Base-by-base conservation (phyloP, 1,284 basidiomycete species). In the Ustilago nuda region DNA sequence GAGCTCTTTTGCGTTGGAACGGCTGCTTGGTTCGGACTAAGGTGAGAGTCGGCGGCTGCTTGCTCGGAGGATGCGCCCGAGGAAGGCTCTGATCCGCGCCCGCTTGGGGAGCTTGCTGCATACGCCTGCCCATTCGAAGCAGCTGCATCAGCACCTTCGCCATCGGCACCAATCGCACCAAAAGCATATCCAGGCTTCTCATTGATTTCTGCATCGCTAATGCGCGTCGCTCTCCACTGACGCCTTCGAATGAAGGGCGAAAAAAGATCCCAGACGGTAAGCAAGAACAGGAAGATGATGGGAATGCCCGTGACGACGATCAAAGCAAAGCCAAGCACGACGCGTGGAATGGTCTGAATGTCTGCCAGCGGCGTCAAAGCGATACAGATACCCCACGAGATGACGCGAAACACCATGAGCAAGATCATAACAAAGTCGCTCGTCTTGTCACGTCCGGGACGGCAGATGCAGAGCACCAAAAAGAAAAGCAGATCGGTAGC, bases 261-360 rank as follows among this genome's bases (percentile, higher is more conserved):
- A 33, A 81, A 19, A 1, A 81, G 58, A 60, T 83, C 83, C 63
- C 69, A 78, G 6, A 83, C 53, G 11, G 82, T 80, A 37, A 82
- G 41, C 15, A 82, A 61, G 62, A 85, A 81, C 19, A 83, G 43
- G 45, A 78, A 80, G 41, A 86, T 56, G 71, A 85, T 80, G 33
- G 83, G 81, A 9, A 86, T 61, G 1, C 69, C 71, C 7, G 81
- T 81, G 13, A 85, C 72, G 6, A 73, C 83, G 15, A 86, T 58
- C 36, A 83, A 52, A 5, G 79, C 85, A 39, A 83, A 84, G 4
- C 83, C 84, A 0, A 86, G 69, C 23, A 86, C 75, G 9, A 82
- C 82, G 9, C 84, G 71, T 11, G 84, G 83, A 48, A 86, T 85
- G 32, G 81, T 82, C 62, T 77, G 66, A 53, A 84, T 65, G 30